phyloP scores from a whole-genome alignment of 257 asterid species.

The Jaltomata sinuosa region DNA sequence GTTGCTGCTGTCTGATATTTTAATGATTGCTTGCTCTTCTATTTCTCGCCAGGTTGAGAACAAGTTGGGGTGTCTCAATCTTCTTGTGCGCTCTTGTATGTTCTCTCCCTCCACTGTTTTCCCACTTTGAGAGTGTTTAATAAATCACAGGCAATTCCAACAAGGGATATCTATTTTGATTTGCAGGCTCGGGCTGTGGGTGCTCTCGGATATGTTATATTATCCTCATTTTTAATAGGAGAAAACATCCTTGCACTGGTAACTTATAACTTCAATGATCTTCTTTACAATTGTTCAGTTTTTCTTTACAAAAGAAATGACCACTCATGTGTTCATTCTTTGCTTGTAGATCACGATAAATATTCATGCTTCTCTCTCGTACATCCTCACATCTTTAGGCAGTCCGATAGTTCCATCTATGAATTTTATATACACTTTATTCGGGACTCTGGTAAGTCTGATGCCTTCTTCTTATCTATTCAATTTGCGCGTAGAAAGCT shows the following conservation, averaged over 20 bases:
- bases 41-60: slow-evolving; percentile 41
- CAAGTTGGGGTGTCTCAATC: slow-evolving; percentile 73
- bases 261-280: slow-evolving; percentile 8
- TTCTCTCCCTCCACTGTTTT: slow-evolving; percentile 18
- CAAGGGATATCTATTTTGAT: neutral
- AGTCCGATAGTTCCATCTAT: slow-evolving; percentile 65
- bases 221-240: slow-evolving; percentile 78
- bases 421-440: slow-evolving; percentile 58
- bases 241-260: slow-evolving; percentile 91
- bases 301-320: neutral
- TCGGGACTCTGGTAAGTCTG: slow-evolving; percentile 65
- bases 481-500: neutral
- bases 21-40: neutral
- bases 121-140: slow-evolving; percentile 3
- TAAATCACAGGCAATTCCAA: neutral
- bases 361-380: slow-evolving; percentile 69
- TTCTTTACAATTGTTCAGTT: neutral
- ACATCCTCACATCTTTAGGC: slow-evolving; percentile 55
- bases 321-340: neutral
- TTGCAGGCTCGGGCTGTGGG: slow-evolving; percentile 86
- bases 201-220: slow-evolving; percentile 65
- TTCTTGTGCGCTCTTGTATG: slow-evolving; percentile 66
- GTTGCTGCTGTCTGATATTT: neutral
- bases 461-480: neutral
- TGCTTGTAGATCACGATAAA: slow-evolving; percentile 63